These are phyloP conservation scores for Oxytropis ochrocephala DNA, from an alignment of 306 rosid species.

Conservation along the genomic window DNA sequence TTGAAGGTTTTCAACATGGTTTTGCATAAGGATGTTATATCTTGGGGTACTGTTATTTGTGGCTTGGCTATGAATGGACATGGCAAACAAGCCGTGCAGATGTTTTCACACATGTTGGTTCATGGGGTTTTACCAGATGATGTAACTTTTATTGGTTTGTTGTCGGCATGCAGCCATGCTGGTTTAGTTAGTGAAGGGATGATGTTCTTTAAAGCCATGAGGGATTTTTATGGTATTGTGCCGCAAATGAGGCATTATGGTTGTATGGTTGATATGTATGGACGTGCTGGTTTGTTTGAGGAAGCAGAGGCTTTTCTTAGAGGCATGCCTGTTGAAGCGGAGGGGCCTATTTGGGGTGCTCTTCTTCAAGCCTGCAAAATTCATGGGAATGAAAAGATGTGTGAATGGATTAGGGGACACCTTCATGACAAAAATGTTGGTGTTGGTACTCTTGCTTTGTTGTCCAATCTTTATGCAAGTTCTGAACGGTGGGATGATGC, in stretches of 20 bases:
- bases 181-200: constrained; percentile 35
- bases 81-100: constrained; percentile 39
- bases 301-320: constrained; percentile 52
- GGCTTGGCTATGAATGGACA: constrained; percentile 77
- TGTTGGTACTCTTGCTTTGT: constrained; percentile 55
- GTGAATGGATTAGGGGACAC: constrained; percentile 40
- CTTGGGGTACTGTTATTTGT: constrained; percentile 64
- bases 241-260: constrained; percentile 40
- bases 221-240: constrained; percentile 36
- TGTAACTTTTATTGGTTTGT: constrained; percentile 56
- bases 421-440: constrained; percentile 30
- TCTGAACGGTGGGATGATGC: constrained; percentile 70
- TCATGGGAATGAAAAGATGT: constrained; percentile 53
- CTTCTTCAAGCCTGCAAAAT: constrained; percentile 63
- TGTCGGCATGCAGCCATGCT: constrained; percentile 68
- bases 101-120: constrained; percentile 63
- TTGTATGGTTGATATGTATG: constrained; percentile 44
- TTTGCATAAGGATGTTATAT: constrained; percentile 46
- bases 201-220: constrained; percentile 60
- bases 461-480: constrained; percentile 57
- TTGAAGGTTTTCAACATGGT: constrained; percentile 36
- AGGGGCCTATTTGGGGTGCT: constrained; percentile 60
- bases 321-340: constrained; percentile 35
- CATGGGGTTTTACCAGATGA: constrained; percentile 64
- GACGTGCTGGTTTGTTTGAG: constrained; percentile 49